A percentile compares a stretch with the other conserved stretches of the same genome.
Evolutionary conservation across 768 basidiomycete genomes (phyloP).

Genomic region (Fibroporia radiculosa): DNA sequence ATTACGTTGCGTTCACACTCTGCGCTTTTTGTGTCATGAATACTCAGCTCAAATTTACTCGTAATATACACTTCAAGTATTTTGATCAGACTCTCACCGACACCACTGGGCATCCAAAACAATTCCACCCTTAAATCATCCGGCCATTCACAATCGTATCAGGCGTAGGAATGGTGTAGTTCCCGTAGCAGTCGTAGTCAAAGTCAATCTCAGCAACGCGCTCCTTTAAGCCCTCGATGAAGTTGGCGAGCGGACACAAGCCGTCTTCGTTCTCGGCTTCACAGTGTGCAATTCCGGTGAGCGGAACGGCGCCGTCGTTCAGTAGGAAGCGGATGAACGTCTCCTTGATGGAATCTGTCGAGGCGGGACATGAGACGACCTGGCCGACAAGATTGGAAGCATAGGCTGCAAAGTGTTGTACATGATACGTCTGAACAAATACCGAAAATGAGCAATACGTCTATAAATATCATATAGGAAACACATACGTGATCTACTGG

Average conservation of each 20-base stretch:
- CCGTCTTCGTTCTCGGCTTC: slow-evolving; percentile 29
- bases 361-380: slow-evolving; percentile 32
- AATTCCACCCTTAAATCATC: background rate
- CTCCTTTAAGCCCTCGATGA: slow-evolving; percentile 29
- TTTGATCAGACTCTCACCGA: too few relatives aligned
- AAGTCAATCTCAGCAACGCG: slow-evolving; percentile 35
- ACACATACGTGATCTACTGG: slow-evolving; percentile 22
- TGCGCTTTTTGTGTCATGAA: too few relatives aligned
- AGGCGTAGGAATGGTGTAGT: slow-evolving; percentile 29
- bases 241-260: slow-evolving; percentile 32
- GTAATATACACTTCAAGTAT: too few relatives aligned
- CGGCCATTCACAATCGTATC: slow-evolving; percentile 4
- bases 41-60: too few relatives aligned
- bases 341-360: slow-evolving; percentile 10
- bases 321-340: slow-evolving; percentile 34
- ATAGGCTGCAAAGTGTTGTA: slow-evolving; percentile 38
- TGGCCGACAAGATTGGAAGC: slow-evolving; percentile 41
- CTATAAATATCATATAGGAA: background rate
- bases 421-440: slow-evolving; percentile 27
- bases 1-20: too few relatives aligned
- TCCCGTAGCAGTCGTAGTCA: slow-evolving; percentile 35
- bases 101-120: too few relatives aligned
- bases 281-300: slow-evolving; percentile 38
- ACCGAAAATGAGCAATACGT: background rate
- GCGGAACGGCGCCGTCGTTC: slow-evolving; percentile 42